Base-by-base conservation (phyloP, 1,139 yeast species). In the Meyerozyma guilliermondii region DNA sequence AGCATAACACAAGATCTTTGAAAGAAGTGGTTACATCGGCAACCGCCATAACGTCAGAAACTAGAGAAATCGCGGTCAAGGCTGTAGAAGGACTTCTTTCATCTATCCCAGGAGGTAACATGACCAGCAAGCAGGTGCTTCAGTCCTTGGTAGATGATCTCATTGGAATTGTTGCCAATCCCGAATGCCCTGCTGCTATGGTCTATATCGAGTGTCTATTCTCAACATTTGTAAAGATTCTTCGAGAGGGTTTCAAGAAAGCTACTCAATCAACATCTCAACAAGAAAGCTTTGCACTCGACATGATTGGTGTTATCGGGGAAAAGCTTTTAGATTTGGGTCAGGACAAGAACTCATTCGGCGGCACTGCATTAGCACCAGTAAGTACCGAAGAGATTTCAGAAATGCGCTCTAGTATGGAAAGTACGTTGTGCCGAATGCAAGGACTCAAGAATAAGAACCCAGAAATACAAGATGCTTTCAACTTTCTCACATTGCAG, bases 131-230 rank as follows among this genome's bases (percentile, higher is more conserved):
- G 37, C 63, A 59, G 24, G 52, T 71, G 0, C 55, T 84, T 35
- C 85, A 81, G 33, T 51, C 71, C 10, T 65, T 83, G 26, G 51
- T 81, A 2, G 77, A 75, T 35, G 95, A 87, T 52, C 60, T 86
- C 27, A 47, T 79, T 6, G 50, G 54, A 0, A 60, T 83, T 42
- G 52, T 83, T 3, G 56, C 65, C 3, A 60, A 58, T 13, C 86
- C 88, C 0, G 83, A 80, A 44, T 85, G 83, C 78, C 70, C 87
- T 0, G 77, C 78, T 0, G 67, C 81, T 0, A 86, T 79, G 44
- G 49, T 67, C 0, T 48, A 83, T 16, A 57, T 82, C 5, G 57
- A 60, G 4, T 63, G 78, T 0, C 46, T 81, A 3, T 61, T 74
- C 45, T 66, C 63, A 39, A 62, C 71, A 4, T 53, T 79, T 16